phyloP scores from a whole-genome alignment of 305 asterid genomes.

The Rubia tinctorum region DNA sequence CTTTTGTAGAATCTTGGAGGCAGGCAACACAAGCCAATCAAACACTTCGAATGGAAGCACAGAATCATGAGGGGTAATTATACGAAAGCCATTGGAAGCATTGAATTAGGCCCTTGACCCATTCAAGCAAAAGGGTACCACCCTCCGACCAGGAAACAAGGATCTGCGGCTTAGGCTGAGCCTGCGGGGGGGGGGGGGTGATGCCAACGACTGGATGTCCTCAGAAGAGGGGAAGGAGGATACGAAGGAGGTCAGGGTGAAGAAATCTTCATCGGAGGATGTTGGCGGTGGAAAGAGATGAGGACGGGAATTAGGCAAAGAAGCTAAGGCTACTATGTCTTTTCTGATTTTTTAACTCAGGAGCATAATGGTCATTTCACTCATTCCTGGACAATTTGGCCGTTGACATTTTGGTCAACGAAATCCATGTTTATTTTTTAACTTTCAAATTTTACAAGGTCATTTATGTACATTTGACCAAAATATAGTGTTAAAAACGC shows the following conservation, averaged over 20 bases:
- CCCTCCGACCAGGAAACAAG: slow-evolving; percentile 75
- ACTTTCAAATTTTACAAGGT: no score
- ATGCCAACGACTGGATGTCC: slow-evolving; percentile 29
- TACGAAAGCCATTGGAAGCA: slow-evolving; percentile 76
- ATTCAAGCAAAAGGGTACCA: slow-evolving; percentile 45
- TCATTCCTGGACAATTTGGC: no score
- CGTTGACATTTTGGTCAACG: no score
- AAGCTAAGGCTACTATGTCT: no score
- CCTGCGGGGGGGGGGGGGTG: slow-evolving; percentile 31
- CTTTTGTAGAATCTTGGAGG: slow-evolving; percentile 81
- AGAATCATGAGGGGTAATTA: slow-evolving; percentile 52
- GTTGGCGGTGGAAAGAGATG: slow-evolving; percentile 23
- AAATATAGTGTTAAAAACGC: no score
- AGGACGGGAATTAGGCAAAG: no score
- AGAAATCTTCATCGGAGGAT: slow-evolving; percentile 65
- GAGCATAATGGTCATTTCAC: no score
- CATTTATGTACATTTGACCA: no score
- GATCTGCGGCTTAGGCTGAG: slow-evolving; percentile 46
- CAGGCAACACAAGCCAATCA: slow-evolving; percentile 62
- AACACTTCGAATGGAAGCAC: slow-evolving; percentile 69
- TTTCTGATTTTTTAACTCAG: no score
- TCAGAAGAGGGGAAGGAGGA: slow-evolving; percentile 52
- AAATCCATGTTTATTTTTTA: no score
- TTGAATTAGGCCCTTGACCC: slow-evolving; percentile 68
- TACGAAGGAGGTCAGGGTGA: slow-evolving; percentile 46